Base-by-base conservation (phyloP, 1,284 basidiomycete species). In the Butyriboletus appendiculatus region DNA sequence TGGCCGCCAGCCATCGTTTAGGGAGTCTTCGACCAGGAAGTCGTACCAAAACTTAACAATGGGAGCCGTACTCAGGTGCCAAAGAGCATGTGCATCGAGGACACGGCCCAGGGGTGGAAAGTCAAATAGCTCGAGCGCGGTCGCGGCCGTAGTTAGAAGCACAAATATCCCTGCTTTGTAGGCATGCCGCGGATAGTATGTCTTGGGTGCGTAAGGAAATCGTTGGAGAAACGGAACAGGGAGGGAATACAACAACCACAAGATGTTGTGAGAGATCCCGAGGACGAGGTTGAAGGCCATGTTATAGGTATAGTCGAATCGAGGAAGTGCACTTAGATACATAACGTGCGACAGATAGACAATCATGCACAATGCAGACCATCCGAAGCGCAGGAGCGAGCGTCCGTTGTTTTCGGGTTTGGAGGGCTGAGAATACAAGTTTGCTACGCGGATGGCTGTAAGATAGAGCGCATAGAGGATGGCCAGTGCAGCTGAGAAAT, bases 241-340 rank as follows among this genome's bases (percentile, higher is more conserved):
- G 53, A 90, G 72, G 5, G 85, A 80, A 75, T 88, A 98, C 16
- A 82, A 57, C 30, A 90, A 65, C 97, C 96, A 99, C n/a, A 98
- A 69, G 6, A 84, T 33, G 64, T 96, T 96, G 72, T 97, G 94
- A 2, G 73, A 78, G 73, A 79, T 74, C 34, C 94, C 96, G 52
- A 98, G 67, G 47, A 76, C 64, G 60, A 96, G 75, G 70, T 95
- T 95, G 76, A 94, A 94, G 0, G 80, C 68, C 75, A 98, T 94
- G 77, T 99, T 98, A 76, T 98, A 99, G 8, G 87, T 77, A 72
- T 99, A 99, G 72, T 98, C 92, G 75, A 98, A 98, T 28, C 89
- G 85, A 34, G 86, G 86, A 26, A 87, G 79, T 33, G 87, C 70
- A 44, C 81, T 82, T 49, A 97, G 80, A 72, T 95, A 95, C n/a